Evolutionary conservation across 352 stramenopile species (phyloP), one percentile per base, ranked within the genome.

Genomic region (Globisporangium perplexum): DNA sequence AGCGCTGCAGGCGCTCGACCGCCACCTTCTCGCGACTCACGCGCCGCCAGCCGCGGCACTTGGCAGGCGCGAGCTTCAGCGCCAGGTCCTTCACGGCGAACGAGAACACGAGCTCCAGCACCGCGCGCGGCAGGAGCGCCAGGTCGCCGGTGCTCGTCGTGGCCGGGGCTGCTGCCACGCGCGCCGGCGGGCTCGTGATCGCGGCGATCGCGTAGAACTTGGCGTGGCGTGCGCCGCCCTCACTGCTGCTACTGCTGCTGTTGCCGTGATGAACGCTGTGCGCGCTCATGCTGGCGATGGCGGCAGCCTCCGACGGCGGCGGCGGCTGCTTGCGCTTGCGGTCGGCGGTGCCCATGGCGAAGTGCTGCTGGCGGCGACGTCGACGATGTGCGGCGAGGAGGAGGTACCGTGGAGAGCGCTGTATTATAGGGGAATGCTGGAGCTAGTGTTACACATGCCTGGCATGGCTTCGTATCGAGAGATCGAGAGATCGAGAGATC

Each of bases 71-170:
- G 53, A 84, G 59, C 45, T 79, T 74, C 38, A 77, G 66, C 24
- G 62, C 65, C 23, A 84, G 53, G 48, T 84, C 70, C 45, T 82
- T 76, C 47, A 80, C 59, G 6, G 73, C 73, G 46, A 76, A 84
- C 20, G 73, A 75, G 57, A 82, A 64, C 28, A 84, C 53, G 33
- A 81, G 53, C 59, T 79, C 73, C 71, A 81, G 69, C 15, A 77
- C 69, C 1, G 71, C 62, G 38, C 71, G 73, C 18, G 73, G 73
- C 47, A 84, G 55, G 47, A 66, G 56, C 41, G 59, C 59, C 61
- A 75, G 62, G 51, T 62, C 31, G 60, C 44, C 22, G 26, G 14
- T 24, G 14, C 14, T 31, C 20, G 45, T 7, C 35, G 46, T 8
- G 14, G 53, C 1, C 20, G 15, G n/a, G 31, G 45, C 14, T 4